A percentile compares a stretch with the other conserved stretches of the same genome.
These are phyloP conservation scores for Cladophialophora bantiana DNA, from an alignment of 2,329 filamentous ascomycete species.

Conservation along the genomic window DNA sequence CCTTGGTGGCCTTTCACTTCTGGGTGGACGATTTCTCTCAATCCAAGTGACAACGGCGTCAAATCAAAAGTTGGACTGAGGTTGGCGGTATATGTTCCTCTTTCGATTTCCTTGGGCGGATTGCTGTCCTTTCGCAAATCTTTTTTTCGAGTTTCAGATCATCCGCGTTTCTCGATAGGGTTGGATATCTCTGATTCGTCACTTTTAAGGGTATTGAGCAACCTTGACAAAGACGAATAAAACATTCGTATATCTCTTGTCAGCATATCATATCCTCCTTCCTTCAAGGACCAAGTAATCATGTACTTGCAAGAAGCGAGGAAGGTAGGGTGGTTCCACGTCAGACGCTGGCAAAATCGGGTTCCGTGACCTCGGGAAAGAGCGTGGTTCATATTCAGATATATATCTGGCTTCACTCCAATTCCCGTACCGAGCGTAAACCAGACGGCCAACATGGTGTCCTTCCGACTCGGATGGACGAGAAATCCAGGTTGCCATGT, in stretches of 20 bases:
- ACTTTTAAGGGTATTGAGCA: not conserved
- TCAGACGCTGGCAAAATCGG: not conserved
- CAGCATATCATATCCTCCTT: too few species aligned
- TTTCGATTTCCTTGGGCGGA: not conserved
- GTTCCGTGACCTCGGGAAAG: not conserved
- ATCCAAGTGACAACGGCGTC: not conserved
- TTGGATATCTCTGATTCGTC: not conserved
- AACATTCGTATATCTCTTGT: not conserved
- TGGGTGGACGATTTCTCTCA: not conserved
- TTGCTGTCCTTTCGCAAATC: not conserved
- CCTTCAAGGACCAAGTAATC: too few species aligned
- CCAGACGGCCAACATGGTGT: not conserved
- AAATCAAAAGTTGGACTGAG: too few species aligned
- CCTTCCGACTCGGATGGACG: not conserved
- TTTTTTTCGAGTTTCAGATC: not conserved
- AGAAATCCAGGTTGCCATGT: not conserved
- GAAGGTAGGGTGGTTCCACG: not conserved
- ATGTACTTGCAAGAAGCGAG: too few species aligned
- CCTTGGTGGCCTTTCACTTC: not conserved
- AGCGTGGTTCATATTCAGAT: not conserved
- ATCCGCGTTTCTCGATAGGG: not conserved
- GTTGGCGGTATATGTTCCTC: not conserved
- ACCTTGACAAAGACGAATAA: not conserved
- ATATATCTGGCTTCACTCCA: not conserved
- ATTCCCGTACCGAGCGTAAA: not conserved